Evolutionary conservation across 2,329 filamentous ascomycete genomes (phyloP).

Genomic region (Colletotrichum spaethianum): DNA sequence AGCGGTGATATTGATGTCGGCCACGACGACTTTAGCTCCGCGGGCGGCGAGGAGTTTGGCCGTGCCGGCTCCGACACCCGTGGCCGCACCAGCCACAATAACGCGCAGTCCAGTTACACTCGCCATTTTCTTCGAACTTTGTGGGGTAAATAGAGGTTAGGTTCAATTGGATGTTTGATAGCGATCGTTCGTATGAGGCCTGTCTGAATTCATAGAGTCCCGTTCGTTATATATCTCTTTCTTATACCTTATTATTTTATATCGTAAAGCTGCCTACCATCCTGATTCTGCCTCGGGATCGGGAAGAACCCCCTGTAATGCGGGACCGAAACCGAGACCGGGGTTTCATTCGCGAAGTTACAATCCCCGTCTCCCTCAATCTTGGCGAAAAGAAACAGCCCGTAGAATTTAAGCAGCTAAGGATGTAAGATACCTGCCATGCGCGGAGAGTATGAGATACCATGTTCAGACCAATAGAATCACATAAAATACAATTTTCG

Average conservation of each 20-base stretch:
- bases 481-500: neutral
- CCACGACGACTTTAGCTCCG: constrained; percentile 19
- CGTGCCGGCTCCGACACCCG: constrained; percentile 19
- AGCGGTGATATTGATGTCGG: constrained; percentile 25
- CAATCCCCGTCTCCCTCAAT: neutral
- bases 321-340: constrained; percentile 30
- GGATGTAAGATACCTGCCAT: neutral
- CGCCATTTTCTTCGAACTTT: constrained; percentile 1
- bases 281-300: neutral
- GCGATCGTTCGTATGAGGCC: neutral
- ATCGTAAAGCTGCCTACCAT: neutral
- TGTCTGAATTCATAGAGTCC: neutral
- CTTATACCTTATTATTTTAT: neutral
- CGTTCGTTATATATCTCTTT: neutral
- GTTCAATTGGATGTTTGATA: neutral
- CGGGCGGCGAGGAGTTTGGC: constrained; percentile 23
- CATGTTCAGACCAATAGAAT: neutral
- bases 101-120: constrained; percentile 20
- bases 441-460: neutral
- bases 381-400: neutral
- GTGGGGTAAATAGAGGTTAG: neutral
- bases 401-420: neutral
- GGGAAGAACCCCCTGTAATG: neutral
- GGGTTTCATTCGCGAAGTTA: neutral
- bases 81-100: constrained; percentile 18